Percentiles rank a stretch among this genome's conserved stretches.
Conservation (phyloP, 495 filamentous ascomycete genomes). For the Penicillium atrosanguineum region DNA sequence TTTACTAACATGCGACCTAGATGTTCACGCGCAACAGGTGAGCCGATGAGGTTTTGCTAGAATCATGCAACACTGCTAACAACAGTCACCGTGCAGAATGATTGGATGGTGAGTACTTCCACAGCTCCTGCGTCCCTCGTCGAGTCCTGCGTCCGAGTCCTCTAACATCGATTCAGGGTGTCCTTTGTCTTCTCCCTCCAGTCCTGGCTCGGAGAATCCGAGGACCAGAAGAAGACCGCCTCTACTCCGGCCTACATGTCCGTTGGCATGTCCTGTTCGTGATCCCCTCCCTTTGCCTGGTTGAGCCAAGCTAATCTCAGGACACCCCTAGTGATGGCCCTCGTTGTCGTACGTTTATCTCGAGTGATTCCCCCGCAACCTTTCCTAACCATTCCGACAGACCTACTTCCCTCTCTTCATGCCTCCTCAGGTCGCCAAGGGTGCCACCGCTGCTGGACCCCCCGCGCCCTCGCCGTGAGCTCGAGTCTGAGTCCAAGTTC, state of each 20-base stretch:
- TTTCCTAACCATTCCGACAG: constrained; percentile 31
- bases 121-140: not conserved
- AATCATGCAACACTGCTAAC: constrained; percentile 9
- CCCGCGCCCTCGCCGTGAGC: constrained; percentile 42
- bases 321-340: constrained; percentile 63
- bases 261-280: constrained; percentile 81
- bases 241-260: constrained; percentile 79
- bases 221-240: constrained; percentile 64
- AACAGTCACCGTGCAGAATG: constrained; percentile 41
- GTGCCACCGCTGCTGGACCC: constrained; percentile 42
- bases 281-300: not conserved
- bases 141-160: not conserved
- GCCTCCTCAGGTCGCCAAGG: constrained; percentile 48
- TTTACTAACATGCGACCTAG: constrained; percentile 35
- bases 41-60: constrained; percentile 19
- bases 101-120: constrained; percentile 69
- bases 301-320: constrained; percentile 13
- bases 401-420: constrained; percentile 86
- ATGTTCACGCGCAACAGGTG: constrained; percentile 91
- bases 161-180: constrained; percentile 53
- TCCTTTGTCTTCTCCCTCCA: constrained; percentile 81
- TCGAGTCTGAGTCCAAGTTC: constrained; percentile 6
- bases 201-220: constrained; percentile 80
- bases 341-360: constrained; percentile 58
- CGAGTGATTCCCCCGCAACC: not conserved